These are phyloP conservation scores for Serendipita sp. DNA, from an alignment of 768 basidiomycete species.

Conservation along the genomic window DNA sequence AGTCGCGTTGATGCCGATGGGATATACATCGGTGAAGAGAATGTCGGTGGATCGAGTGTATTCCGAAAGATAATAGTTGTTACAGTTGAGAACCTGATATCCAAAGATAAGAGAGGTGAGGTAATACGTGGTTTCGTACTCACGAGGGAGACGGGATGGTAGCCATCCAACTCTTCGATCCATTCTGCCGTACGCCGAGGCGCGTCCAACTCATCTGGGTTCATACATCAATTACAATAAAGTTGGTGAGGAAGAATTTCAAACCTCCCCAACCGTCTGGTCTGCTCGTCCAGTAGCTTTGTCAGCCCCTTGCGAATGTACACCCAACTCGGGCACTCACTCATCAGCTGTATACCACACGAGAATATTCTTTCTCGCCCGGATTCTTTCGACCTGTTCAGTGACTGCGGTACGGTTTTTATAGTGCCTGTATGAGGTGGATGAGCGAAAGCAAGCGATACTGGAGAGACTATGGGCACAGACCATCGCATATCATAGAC, in stretches of 20 bases:
- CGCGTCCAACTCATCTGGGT: constrained; percentile 11
- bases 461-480: constrained; percentile 7
- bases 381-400: constrained; percentile 14
- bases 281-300: no score
- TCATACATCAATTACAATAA: no score
- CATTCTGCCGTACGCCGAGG: constrained; percentile 10
- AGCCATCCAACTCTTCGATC: constrained; percentile 15
- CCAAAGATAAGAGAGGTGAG: no score
- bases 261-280: constrained; percentile 9
- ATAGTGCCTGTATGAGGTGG: constrained; percentile 11
- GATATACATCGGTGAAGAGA: constrained; percentile 8
- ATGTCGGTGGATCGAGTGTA: constrained; percentile 16
- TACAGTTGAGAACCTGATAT: constrained; percentile 20
- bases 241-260: no score
- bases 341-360: constrained; percentile 18
- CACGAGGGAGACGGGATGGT: constrained; percentile 17
- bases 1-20: constrained; percentile 15
- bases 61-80: constrained; percentile 13
- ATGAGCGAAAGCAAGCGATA: neutral
- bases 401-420: constrained; percentile 10
- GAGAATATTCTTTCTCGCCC: constrained; percentile 12
- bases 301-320: neutral
- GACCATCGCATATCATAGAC: constrained; percentile 18
- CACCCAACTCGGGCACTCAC: neutral
- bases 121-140: no score